These are phyloP conservation scores for Trichocladium uniseriatum DNA, from an alignment of 495 filamentous ascomycete species.

Conservation along the genomic window DNA sequence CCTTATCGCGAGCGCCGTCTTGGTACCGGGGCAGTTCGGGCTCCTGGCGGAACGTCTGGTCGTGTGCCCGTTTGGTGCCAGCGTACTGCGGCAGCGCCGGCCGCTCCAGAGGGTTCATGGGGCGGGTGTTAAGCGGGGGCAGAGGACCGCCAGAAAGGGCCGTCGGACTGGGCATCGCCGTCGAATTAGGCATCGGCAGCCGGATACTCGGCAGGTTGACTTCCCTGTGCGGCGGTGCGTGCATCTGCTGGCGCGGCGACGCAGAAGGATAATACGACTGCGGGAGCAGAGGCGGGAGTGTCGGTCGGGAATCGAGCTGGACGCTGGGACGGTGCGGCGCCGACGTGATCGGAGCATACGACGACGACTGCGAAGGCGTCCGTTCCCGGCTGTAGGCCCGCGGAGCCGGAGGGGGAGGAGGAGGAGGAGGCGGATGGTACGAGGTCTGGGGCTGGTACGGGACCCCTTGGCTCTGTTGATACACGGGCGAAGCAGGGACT, in stretches of 20 bases:
- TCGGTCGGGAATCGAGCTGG: constrained; percentile 11
- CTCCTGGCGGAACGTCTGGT: constrained; percentile 17
- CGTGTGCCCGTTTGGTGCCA: constrained; percentile 24
- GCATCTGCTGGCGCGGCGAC: not conserved
- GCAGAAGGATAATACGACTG: not conserved
- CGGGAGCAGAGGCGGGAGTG: constrained; percentile 13
- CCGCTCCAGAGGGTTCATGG: constrained; percentile 5
- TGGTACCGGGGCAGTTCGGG: constrained; percentile 9
- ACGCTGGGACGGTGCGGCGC: constrained; percentile 21
- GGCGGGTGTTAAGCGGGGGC: constrained; percentile 8
- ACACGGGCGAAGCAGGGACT: constrained; percentile 34
- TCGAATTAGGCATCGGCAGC: too few species aligned
- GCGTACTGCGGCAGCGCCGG: constrained; percentile 14
- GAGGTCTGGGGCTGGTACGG: constrained; percentile 16
- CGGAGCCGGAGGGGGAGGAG: constrained; percentile 31
- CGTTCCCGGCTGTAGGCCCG: constrained; percentile 19
- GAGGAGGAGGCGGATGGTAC: constrained; percentile 34
- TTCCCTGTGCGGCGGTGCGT: too few species aligned
- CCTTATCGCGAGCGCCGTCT: constrained; percentile 23
- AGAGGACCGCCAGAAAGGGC: too few species aligned
- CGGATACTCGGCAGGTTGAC: too few species aligned
- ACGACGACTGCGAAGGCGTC: constrained; percentile 24
- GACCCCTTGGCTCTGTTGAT: constrained; percentile 25
- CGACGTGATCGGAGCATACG: constrained; percentile 17
- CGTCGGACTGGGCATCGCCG: too few species aligned